Conservation (phyloP, 305 asterid species). For the Fraxinus sp. region DNA sequence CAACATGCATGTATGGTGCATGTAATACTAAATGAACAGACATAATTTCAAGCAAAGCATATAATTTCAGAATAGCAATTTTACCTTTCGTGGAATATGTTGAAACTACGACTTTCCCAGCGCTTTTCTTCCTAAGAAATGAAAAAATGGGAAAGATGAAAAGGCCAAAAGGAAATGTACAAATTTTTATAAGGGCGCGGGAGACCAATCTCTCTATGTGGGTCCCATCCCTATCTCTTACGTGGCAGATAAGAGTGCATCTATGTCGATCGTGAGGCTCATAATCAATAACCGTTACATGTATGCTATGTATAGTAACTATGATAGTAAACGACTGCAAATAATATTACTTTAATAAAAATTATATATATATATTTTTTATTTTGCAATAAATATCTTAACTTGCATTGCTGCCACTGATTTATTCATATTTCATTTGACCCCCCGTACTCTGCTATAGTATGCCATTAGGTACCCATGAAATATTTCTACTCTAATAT, state of each 20-base stretch:
- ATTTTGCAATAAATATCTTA: not conserved
- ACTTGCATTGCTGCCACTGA: not conserved
- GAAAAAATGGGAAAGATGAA: conserved; percentile 26
- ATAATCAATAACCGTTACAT: not conserved
- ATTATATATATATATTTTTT: not conserved
- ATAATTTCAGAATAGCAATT: not conserved
- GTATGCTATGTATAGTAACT: no score
- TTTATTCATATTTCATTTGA: not conserved
- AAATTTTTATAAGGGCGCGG: conserved; percentile 56
- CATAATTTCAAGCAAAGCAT: not conserved
- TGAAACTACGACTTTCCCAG: conserved; percentile 9
- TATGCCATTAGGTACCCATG: not conserved
- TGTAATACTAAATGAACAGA: not conserved
- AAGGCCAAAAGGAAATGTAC: conserved; percentile 26
- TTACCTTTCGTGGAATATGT: not conserved
- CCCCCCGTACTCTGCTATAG: not conserved
- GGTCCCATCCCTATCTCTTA: conserved; percentile 36
- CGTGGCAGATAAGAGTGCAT: conserved; percentile 76
- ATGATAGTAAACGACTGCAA: no score
- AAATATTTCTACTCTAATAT: not conserved
- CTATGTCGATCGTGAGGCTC: conserved; percentile 41
- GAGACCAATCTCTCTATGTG: conserved; percentile 42
- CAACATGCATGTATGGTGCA: conserved; percentile 17
- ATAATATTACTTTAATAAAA: not conserved
- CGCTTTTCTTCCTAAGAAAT: not conserved